phyloP scores from a whole-genome alignment of 2,329 filamentous ascomycete genomes.

The Cladosporium phlei region DNA sequence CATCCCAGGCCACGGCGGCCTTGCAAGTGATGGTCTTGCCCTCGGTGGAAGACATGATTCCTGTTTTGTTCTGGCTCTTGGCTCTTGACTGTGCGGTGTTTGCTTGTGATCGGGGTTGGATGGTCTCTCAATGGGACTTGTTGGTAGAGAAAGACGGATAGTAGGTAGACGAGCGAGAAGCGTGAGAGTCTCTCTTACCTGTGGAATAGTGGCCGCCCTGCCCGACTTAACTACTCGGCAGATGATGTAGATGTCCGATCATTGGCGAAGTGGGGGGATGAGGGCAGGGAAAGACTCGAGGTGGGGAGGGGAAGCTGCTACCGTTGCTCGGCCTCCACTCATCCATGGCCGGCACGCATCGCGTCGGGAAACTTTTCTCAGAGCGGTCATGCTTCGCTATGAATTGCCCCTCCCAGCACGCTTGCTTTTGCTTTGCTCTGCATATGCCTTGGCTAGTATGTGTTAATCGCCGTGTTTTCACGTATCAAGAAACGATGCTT shows the following conservation, averaged over 20 bases:
- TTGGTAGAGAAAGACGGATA: not conserved
- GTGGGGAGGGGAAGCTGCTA: constrained; percentile 9
- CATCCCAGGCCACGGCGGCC: constrained; percentile 95
- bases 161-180: no score
- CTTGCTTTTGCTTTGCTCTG: not conserved
- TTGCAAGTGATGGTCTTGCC: constrained; percentile 84
- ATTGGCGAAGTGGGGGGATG: constrained; percentile 12
- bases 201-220: constrained; percentile 4
- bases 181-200: constrained; percentile 3
- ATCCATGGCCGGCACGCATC: no score
- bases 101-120: not conserved
- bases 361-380: constrained; percentile 9
- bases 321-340: not conserved
- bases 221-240: constrained; percentile 8
- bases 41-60: constrained; percentile 34
- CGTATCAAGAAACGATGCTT: no score
- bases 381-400: constrained; percentile 11
- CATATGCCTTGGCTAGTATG: no score
- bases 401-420: constrained; percentile 6
- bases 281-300: not conserved
- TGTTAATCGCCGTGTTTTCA: no score
- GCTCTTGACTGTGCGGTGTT: not conserved
- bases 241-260: constrained; percentile 9
- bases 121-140: not conserved
- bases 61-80: constrained; percentile 15